These are phyloP conservation scores for Aleurites moluccanus DNA, from an alignment of 441 rosid species.

Conservation along the genomic window DNA sequence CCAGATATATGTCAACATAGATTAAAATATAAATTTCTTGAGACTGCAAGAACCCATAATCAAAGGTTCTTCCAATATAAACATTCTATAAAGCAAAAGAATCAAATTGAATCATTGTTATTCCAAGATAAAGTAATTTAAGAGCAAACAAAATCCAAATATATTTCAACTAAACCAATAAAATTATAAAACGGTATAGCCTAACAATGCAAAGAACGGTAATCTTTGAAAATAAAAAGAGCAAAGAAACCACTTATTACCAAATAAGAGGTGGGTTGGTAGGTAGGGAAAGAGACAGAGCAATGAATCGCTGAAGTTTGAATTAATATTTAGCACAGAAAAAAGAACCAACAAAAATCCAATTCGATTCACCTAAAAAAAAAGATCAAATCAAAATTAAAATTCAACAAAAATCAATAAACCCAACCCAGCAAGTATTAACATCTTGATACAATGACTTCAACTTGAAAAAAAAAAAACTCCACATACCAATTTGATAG, in stretches of 20 bases:
- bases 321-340: neutral
- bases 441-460: neutral
- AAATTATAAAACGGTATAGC: neutral
- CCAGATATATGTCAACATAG: neutral
- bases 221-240: neutral
- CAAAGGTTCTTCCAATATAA: too few relatives aligned
- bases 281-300: neutral
- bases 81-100: too few relatives aligned
- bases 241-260: neutral
- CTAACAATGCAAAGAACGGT: neutral
- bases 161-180: neutral
- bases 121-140: too few relatives aligned
- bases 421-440: neutral
- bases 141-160: neutral
- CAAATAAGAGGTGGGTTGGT: neutral
- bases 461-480: neutral
- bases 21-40: too few relatives aligned
- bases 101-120: too few relatives aligned
- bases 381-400: constrained; percentile 6
- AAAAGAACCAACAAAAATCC: neutral
- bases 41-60: too few relatives aligned
- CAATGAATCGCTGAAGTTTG: constrained; percentile 5
- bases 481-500: neutral
- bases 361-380: neutral
- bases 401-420: constrained; percentile 9